A percentile compares a stretch with the other conserved stretches of the same genome.
These are phyloP conservation scores for Neopestalotiopsis rosae DNA, from an alignment of 2,329 filamentous ascomycete genomes.

Conservation along the genomic window DNA sequence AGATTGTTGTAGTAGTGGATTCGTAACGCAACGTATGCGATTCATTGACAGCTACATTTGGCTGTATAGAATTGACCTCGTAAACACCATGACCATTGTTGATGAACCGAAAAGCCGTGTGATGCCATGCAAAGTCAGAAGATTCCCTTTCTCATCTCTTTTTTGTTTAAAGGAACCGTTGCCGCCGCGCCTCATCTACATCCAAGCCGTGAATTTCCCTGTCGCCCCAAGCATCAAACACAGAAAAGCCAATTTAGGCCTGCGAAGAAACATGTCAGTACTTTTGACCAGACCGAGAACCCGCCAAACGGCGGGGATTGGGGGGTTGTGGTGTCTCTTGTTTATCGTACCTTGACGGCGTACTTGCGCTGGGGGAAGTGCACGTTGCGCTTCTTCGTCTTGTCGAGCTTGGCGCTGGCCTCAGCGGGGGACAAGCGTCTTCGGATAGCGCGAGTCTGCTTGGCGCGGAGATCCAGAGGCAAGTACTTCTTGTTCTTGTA, in stretches of 20 bases:
- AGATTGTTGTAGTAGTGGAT: background rate
- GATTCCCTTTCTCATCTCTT: constrained; percentile 34
- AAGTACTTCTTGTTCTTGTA: constrained; percentile 99
- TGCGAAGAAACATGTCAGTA: constrained; percentile 18
- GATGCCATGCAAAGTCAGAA: constrained; percentile 44
- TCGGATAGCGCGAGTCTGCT: constrained; percentile 98
- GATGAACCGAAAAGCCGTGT: constrained; percentile 43
- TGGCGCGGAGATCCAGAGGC: constrained; percentile 96
- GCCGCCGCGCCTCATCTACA: constrained; percentile 37
- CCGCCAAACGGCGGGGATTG: background rate
- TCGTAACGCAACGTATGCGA: constrained; percentile 21
- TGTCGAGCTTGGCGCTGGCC: constrained; percentile 82
- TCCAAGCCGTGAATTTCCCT: constrained; percentile 26
- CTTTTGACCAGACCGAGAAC: background rate
- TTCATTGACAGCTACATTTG: constrained; percentile 40
- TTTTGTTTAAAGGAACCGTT: constrained; percentile 31
- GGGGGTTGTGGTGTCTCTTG: background rate
- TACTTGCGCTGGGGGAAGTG: constrained; percentile 99
- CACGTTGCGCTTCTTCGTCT: constrained; percentile 92
- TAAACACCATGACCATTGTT: constrained; percentile 37
- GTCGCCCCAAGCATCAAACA: constrained; percentile 17
- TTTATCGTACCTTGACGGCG: constrained; percentile 85
- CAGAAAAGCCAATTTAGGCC: constrained; percentile 30
- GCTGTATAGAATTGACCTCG: constrained; percentile 40
- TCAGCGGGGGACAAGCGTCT: constrained; percentile 94